These are phyloP conservation scores for Botrytis byssoidea DNA, from an alignment of 2,329 filamentous ascomycete species.

Conservation along the genomic window DNA sequence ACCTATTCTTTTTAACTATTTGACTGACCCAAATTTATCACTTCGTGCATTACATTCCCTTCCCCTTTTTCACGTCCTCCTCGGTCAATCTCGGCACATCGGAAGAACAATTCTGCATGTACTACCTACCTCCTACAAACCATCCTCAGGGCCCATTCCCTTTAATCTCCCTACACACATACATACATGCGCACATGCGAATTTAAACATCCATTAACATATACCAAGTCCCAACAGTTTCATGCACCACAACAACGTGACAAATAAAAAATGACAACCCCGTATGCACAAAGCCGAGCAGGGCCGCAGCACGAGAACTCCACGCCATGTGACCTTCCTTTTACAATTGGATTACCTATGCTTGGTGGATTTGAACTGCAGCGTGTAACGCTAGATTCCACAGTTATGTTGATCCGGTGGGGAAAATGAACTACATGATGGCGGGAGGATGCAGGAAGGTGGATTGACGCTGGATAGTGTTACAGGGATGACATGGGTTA, in stretches of 20 bases:
- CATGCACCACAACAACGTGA: neutral
- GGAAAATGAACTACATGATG: conserved; percentile 1
- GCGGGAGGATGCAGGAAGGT: conserved; percentile 9
- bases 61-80: neutral
- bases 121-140: neutral
- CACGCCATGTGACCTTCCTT: conserved; percentile 14
- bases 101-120: neutral
- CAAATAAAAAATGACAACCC: neutral
- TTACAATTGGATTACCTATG: neutral
- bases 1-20: neutral
- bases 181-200: neutral
- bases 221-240: neutral
- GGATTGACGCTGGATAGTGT: neutral
- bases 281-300: neutral
- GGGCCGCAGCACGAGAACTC: conserved; percentile 14
- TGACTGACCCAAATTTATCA: neutral
- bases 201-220: neutral
- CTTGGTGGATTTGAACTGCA: neutral
- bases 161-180: neutral
- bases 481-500: neutral
- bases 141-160: neutral
- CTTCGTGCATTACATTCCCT: neutral
- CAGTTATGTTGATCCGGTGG: conserved; percentile 2
- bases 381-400: neutral
- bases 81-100: neutral